Conservation (phyloP, 2,329 filamentous ascomycete species). For the Phyllachora maydis region DNA sequence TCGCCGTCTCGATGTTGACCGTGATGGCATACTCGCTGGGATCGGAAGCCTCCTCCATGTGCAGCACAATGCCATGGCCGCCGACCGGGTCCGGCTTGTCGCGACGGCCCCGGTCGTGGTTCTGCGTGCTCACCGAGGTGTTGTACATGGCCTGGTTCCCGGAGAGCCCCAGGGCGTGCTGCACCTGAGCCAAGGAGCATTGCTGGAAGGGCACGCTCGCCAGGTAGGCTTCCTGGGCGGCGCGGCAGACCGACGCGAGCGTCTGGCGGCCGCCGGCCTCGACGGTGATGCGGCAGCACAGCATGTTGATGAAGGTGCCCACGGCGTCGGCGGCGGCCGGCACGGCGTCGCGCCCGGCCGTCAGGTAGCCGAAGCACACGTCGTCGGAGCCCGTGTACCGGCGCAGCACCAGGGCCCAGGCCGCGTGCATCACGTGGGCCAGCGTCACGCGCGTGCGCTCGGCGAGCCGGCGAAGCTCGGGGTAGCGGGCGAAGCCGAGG, state of each 20-base stretch:
- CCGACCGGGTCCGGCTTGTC: not conserved
- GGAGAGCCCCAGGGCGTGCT: constrained; percentile 6
- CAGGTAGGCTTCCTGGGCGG: constrained; percentile 5
- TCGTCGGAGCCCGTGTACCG: constrained; percentile 6
- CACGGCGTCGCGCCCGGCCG: constrained; percentile 6
- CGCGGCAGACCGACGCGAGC: constrained; percentile 4
- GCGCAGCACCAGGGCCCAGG: constrained; percentile 7
- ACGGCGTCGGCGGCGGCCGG: constrained; percentile 4
- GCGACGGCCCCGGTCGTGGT: constrained; percentile 1
- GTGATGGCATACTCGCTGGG: constrained; percentile 8
- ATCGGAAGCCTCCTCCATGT: constrained; percentile 6
- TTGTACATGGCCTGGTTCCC: constrained; percentile 6
- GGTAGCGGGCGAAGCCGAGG: constrained; percentile 5
- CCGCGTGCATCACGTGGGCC: constrained; percentile 8
- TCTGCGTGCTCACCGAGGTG: constrained; percentile 7
- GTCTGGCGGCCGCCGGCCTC: constrained; percentile 1
- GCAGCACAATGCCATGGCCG: constrained; percentile 3
- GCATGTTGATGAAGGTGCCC: constrained; percentile 8
- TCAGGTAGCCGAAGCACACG: constrained; percentile 7
- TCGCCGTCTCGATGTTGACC: constrained; percentile 7
- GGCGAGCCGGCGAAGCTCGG: constrained; percentile 5
- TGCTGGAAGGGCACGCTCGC: constrained; percentile 5
- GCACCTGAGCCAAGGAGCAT: constrained; percentile 6
- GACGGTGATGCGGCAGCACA: constrained; percentile 6
- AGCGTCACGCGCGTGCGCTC: constrained; percentile 5